These are phyloP conservation scores for Nepenthes alata DNA, from an alignment of 179 eudicot species.

Conservation along the genomic window DNA sequence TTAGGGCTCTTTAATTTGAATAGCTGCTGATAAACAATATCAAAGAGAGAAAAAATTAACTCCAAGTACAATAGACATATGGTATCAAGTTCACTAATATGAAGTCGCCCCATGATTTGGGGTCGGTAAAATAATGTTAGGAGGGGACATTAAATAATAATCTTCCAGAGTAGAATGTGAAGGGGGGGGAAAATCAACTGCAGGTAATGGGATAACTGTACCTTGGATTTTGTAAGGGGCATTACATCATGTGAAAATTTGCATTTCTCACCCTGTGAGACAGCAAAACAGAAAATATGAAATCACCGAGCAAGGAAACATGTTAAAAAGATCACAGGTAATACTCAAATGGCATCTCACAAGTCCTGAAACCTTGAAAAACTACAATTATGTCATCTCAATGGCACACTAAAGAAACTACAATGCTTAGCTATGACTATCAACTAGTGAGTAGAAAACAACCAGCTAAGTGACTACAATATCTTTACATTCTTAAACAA, in stretches of 20 bases:
- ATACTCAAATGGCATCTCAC: background rate
- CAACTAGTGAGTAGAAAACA: background rate
- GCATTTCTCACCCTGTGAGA: conserved; percentile 72
- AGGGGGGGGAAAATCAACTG: conserved; percentile 1
- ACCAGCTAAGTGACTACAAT: background rate
- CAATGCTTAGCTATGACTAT: background rate
- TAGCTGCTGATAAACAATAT: too few relatives aligned
- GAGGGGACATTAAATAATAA: background rate
- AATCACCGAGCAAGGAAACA: conserved; percentile 6
- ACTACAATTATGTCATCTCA: background rate
- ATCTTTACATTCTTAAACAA: too few relatives aligned
- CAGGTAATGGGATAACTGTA: conserved; percentile 6
- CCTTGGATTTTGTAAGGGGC: conserved; percentile 85
- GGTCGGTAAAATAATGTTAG: too few relatives aligned
- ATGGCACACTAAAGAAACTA: background rate
- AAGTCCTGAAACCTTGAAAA: background rate
- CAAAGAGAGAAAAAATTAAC: too few relatives aligned
- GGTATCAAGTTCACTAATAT: too few relatives aligned
- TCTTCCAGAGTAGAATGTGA: background rate
- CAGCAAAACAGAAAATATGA: background rate
- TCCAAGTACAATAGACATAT: too few relatives aligned
- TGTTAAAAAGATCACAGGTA: conserved; percentile 12
- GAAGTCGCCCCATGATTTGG: too few relatives aligned
- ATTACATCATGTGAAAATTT: conserved; percentile 79
- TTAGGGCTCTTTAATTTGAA: too few relatives aligned